phyloP scores from a whole-genome alignment of 2,329 filamentous ascomycete genomes.

The Pseudogymnoascus sp. region DNA sequence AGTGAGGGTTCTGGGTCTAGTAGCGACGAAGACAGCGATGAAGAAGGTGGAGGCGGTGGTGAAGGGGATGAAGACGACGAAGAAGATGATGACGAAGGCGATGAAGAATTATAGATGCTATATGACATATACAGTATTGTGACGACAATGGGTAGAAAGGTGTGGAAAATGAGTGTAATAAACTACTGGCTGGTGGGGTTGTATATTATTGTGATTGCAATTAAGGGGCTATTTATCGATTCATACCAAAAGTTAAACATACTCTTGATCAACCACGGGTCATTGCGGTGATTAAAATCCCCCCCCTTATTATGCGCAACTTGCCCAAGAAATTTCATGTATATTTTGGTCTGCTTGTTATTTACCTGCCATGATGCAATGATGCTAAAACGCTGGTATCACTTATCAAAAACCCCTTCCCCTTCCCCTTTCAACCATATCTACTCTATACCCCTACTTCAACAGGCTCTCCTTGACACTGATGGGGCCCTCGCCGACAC shows the following conservation, averaged over 20 bases:
- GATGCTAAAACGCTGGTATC: conserved; percentile 9
- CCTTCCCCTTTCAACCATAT: neutral
- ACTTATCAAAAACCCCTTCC: neutral
- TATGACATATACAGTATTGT: conserved; percentile 1
- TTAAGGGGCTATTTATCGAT: neutral
- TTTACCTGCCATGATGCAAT: neutral
- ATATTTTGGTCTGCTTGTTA: neutral
- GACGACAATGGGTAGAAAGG: neutral
- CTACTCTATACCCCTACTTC: conserved; percentile 44
- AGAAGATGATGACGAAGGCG: conserved; percentile 20
- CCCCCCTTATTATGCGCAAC: neutral
- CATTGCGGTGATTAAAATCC: neutral
- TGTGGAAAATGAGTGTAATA: neutral
- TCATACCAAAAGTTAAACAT: neutral
- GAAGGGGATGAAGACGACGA: conserved; percentile 40
- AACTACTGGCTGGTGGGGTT: neutral
- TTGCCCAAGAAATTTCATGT: neutral
- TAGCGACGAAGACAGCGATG: conserved; percentile 22
- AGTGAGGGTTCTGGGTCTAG: conserved; percentile 47
- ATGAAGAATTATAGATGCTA: conserved; percentile 18
- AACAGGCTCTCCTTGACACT: conserved; percentile 72
- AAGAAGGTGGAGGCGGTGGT: conserved; percentile 25
- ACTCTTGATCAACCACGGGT: neutral
- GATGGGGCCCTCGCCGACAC: conserved; percentile 81
- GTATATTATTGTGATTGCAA: neutral